Percentiles rank a stretch among this genome's conserved stretches.
These are phyloP conservation scores for Lentinula sp. DNA, from an alignment of 768 basidiomycete genomes.

Conservation along the genomic window DNA sequence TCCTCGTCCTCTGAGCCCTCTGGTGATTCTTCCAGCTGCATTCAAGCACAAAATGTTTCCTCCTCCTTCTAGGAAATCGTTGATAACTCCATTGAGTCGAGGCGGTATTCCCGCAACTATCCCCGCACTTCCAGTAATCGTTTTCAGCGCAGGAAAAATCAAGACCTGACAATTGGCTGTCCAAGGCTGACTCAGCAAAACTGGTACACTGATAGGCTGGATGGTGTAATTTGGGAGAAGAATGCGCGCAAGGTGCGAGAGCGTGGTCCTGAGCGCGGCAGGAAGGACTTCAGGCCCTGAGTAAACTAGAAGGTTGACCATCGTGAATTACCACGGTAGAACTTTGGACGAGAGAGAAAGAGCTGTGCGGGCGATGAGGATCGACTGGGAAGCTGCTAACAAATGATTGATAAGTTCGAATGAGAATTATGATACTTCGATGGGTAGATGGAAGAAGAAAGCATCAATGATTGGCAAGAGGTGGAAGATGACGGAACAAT, in stretches of 20 bases:
- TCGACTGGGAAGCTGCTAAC: neutral
- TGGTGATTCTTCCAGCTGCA: neutral
- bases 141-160: constrained; percentile 46
- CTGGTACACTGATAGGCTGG: constrained; percentile 53
- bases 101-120: neutral
- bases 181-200: constrained; percentile 74
- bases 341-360: neutral
- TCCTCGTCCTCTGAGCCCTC: neutral
- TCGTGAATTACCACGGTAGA: neutral
- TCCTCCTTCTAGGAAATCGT: constrained; percentile 1
- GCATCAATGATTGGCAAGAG: neutral
- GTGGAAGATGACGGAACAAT: neutral
- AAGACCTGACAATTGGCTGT: constrained; percentile 66
- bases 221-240: constrained; percentile 76
- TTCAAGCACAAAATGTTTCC: neutral
- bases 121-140: neutral
- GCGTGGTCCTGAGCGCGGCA: constrained; percentile 34
- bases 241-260: constrained; percentile 43
- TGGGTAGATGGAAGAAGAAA: neutral
- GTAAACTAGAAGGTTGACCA: constrained; percentile 72
- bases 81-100: neutral
- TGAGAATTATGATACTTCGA: too few species aligned
- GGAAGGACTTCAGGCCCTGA: constrained; percentile 54
- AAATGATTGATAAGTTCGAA: too few species aligned
- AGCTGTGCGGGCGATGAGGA: neutral